Conservation (phyloP, 441 rosid species). For the Gossypium lobatum region DNA sequence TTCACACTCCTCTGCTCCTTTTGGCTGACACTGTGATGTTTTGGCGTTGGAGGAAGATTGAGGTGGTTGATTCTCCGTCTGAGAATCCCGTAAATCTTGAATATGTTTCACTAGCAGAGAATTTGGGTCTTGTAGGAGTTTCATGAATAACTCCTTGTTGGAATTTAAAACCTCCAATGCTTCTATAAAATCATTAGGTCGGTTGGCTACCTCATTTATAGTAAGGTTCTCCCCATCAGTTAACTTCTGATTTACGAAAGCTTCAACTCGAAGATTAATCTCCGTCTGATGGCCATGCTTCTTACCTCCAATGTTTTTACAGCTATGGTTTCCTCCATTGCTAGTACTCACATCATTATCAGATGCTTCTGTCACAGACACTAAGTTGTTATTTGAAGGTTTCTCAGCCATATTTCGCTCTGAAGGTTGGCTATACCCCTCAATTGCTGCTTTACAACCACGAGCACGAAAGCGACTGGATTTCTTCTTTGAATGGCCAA, state of each 20-base stretch:
- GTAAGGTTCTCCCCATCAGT: slow-evolving; percentile 25
- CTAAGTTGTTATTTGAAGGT: slow-evolving; percentile 19
- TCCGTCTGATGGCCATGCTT: slow-evolving; percentile 19
- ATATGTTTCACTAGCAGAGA: slow-evolving; percentile 51
- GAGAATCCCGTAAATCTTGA: slow-evolving; percentile 42
- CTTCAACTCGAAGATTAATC: slow-evolving; percentile 52
- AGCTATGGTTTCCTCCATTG: slow-evolving; percentile 19
- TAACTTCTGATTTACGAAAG: slow-evolving; percentile 47
- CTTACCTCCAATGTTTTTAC: slow-evolving; percentile 13
- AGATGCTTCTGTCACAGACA: slow-evolving; percentile 10
- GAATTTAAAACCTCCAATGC: slow-evolving; percentile 61
- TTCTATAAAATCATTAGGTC: slow-evolving; percentile 60
- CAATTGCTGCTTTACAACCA: slow-evolving; percentile 32
- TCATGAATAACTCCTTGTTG: slow-evolving; percentile 59
- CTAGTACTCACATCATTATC: slow-evolving; percentile 10
- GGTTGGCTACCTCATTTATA: slow-evolving; percentile 20
- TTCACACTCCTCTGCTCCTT: slow-evolving; percentile 17
- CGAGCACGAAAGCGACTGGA: slow-evolving; percentile 21
- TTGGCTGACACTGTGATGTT: slow-evolving; percentile 11
- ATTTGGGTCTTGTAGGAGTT: slow-evolving; percentile 69
- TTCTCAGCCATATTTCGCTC: slow-evolving; percentile 13
- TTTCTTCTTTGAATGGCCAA: slow-evolving; percentile 22
- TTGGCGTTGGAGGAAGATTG: slow-evolving; percentile 16
- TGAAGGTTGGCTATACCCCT: slow-evolving; percentile 19
- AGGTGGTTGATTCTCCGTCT: slow-evolving; percentile 19